Base-by-base conservation (phyloP, 2,329 filamentous ascomycete species). In the Aciculosporium take region DNA sequence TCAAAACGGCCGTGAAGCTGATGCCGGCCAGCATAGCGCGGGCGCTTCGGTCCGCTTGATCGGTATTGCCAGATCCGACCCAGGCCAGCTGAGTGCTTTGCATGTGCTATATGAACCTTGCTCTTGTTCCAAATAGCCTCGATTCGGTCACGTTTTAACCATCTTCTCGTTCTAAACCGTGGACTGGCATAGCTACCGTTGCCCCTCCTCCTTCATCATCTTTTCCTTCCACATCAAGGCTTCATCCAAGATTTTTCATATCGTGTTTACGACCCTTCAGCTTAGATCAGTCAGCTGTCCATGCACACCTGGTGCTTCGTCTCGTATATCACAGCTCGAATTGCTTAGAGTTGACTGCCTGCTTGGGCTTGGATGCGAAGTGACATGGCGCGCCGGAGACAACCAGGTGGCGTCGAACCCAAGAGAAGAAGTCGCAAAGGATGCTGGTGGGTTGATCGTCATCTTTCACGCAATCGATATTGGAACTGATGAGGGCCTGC, bases 381-480 rank as follows among this genome's bases (percentile, higher is more conserved):
- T 36, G n/a, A 27, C 40, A 67, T 67, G 64, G 63, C 64, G 48
- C 63, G 63, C 38, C 61, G 59, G 38, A 64, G 63, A 56, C 63
- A 58, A 49, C 58, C 60, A 46, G 62, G 61, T 45, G 59, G 62
- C 41, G 58, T 59, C 44, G 63, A 65, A 53, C 64, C 63, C 37
- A 67, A 66, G 55, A 55, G 61, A 48, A 53, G 64, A 47, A 66
- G 64, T 55, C 59, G 64, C 44, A 65, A 64, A 54, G 64, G 64
- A 49, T 67, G 64, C 51, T 67, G 64, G 64, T 65, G 45, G 56
- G 62, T 32, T 15, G 5, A 4, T 28, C 21, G 28, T 33, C 3
- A 15, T 31, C n/a, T 8, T 12, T 24, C 28, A n/a, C 24, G 12
- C n/a, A n/a, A 23, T 32, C 13, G 29, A 21, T 2, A 25, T 24